phyloP scores from a whole-genome alignment of 164 flowering plant species.

The Chimonanthus praecox region DNA sequence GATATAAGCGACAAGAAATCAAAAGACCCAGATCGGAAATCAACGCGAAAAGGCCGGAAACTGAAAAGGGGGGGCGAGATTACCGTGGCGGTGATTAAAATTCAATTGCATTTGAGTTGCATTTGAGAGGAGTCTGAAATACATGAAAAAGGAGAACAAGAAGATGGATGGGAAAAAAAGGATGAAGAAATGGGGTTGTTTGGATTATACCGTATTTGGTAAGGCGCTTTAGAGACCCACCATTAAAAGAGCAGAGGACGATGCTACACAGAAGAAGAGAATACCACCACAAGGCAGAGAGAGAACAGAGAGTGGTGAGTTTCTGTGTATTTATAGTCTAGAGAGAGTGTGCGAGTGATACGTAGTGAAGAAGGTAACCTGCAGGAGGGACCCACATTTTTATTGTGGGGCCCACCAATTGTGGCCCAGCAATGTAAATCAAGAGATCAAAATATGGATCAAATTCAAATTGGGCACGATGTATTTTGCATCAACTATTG shows the following conservation, averaged over 20 bases:
- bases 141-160: slow-evolving; percentile 31
- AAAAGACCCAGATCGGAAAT: neutral
- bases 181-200: neutral
- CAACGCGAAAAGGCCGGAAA: slow-evolving; percentile 3
- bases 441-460: too few species aligned
- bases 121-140: slow-evolving; percentile 19
- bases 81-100: slow-evolving; percentile 10
- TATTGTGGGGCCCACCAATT: too few species aligned
- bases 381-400: too few species aligned
- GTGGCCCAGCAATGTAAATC: too few species aligned
- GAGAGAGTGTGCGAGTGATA: neutral
- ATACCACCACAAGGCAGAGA: neutral
- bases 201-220: neutral
- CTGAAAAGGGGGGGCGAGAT: slow-evolving; percentile 16
- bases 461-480: too few species aligned
- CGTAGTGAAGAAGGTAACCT: neutral
- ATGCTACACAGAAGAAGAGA: neutral
- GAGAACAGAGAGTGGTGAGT: neutral
- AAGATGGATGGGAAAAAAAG: neutral
- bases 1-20: neutral
- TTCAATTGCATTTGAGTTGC: slow-evolving; percentile 13
- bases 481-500: too few species aligned
- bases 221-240: neutral
- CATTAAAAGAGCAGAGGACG: neutral
- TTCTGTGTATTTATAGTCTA: neutral